Percentiles rank a stretch among this genome's conserved stretches.
Conservation (phyloP, 164 flowering plant species). For the Vitis labrusca region DNA sequence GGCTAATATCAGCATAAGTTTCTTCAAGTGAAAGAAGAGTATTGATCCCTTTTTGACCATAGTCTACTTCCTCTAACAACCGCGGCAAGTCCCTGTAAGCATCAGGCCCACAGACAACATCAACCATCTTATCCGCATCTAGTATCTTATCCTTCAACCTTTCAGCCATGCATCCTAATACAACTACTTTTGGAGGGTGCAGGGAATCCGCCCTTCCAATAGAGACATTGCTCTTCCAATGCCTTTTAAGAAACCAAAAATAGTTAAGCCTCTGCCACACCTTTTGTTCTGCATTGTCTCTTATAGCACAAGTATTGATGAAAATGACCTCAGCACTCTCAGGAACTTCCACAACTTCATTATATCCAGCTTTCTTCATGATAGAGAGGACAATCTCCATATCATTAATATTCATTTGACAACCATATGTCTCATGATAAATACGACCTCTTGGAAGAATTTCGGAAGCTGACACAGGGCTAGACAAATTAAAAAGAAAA, state of each 20-base stretch:
- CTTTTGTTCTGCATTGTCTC: conserved; percentile 97
- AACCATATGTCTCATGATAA: conserved; percentile 97
- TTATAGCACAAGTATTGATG: conserved; percentile 93
- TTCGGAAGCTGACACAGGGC: conserved; percentile 45
- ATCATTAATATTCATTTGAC: conserved; percentile 96
- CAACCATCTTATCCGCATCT: conserved; percentile 99
- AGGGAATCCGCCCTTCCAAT: conserved; percentile 79
- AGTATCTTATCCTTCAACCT: conserved; percentile 94
- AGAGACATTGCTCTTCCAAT: conserved; percentile 87
- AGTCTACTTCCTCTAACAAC: conserved; percentile 84
- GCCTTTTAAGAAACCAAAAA: conserved; percentile 96
- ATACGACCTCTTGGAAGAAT: conserved; percentile 66
- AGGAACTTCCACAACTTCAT: conserved; percentile 70
- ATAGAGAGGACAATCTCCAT: conserved; percentile 97
- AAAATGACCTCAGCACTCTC: conserved; percentile 97
- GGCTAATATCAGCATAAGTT: conserved; percentile 96
- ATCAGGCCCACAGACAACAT: conserved; percentile 99
- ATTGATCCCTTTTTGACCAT: conserved; percentile 95
- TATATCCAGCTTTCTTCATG: conserved; percentile 89
- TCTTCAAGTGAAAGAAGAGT: conserved; percentile 98
- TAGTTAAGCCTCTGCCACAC: conserved; percentile 98
- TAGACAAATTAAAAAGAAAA: conserved; percentile 19
- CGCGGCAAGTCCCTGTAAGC: conserved; percentile 94
- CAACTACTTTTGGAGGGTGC: conserved; percentile 91
- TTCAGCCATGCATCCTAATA: conserved; percentile 98